These are phyloP conservation scores for Pseudogymnoascus sp. DNA, from an alignment of 2,329 filamentous ascomycete species.

Conservation along the genomic window DNA sequence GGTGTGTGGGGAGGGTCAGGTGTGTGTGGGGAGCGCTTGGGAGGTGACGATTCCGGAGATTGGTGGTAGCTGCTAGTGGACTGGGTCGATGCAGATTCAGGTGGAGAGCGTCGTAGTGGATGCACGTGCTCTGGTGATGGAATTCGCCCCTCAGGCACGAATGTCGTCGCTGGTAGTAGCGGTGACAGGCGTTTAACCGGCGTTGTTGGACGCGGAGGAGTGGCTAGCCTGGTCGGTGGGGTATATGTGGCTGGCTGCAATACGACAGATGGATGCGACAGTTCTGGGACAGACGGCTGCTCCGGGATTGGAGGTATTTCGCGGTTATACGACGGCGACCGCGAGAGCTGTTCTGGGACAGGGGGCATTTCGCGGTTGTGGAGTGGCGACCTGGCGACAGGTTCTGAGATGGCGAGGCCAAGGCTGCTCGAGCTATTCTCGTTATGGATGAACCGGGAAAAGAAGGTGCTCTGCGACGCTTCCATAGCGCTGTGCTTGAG, in stretches of 20 bases:
- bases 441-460: background rate
- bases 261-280: background rate
- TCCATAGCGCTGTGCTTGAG: slow-evolving; percentile 2
- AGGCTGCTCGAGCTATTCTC: background rate
- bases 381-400: background rate
- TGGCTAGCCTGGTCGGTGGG: background rate
- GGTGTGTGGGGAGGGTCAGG: background rate
- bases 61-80: slow-evolving; percentile 21
- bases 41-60: background rate
- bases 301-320: background rate
- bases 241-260: background rate
- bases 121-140: background rate
- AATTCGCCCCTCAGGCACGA: background rate
- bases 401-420: background rate
- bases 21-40: background rate
- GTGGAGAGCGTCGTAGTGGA: background rate
- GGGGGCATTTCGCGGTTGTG: slow-evolving; percentile 1
- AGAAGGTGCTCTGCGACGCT: slow-evolving; percentile 2
- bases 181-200: background rate
- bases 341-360: background rate
- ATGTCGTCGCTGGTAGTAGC: background rate
- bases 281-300: background rate
- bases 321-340: background rate
- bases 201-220: background rate
- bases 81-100: slow-evolving; percentile 25